Percentiles rank a stretch among this genome's conserved stretches.
Conservation (phyloP, 495 filamentous ascomycete species). For the Podospora appendiculata region DNA sequence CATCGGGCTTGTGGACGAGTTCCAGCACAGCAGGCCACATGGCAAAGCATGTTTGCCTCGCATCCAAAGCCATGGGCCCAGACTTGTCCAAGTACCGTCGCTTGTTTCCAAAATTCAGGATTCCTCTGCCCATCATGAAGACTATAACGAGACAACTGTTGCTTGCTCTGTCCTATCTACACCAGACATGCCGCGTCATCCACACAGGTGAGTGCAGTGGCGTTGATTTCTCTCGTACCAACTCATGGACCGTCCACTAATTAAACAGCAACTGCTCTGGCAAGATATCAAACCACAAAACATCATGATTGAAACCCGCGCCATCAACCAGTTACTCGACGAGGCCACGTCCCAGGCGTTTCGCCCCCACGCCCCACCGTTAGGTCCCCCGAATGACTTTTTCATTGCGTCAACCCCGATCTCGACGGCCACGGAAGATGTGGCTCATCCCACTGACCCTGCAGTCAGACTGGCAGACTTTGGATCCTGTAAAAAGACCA, state of each 20-base stretch:
- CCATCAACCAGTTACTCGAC: slow-evolving; percentile 2
- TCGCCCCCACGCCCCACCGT: background rate
- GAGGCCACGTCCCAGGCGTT: background rate
- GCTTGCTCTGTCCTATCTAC: slow-evolving; percentile 2
- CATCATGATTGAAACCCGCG: slow-evolving; percentile 3
- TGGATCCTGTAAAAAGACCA: background rate
- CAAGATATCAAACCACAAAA: slow-evolving; percentile 5
- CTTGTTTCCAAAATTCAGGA: slow-evolving; percentile 2
- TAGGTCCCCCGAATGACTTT: slow-evolving; percentile 4
- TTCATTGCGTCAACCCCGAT: background rate
- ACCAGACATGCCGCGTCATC: background rate
- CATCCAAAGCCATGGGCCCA: too few species aligned
- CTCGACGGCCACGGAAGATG: slow-evolving; percentile 1
- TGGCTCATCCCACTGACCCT: background rate
- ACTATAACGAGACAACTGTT: background rate
- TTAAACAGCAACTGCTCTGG: background rate
- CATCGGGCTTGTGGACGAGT: too few species aligned
- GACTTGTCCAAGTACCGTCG: background rate
- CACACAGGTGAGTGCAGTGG: slow-evolving; percentile 3
- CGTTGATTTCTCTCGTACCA: background rate
- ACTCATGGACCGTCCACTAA: background rate
- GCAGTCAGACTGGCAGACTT: slow-evolving; percentile 5
- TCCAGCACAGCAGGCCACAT: too few species aligned
- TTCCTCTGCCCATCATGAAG: slow-evolving; percentile 2
- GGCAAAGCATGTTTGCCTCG: too few species aligned